Evolutionary conservation across 2,329 filamentous ascomycete species (phyloP).

Genomic region (Epichloe gansuensis): DNA sequence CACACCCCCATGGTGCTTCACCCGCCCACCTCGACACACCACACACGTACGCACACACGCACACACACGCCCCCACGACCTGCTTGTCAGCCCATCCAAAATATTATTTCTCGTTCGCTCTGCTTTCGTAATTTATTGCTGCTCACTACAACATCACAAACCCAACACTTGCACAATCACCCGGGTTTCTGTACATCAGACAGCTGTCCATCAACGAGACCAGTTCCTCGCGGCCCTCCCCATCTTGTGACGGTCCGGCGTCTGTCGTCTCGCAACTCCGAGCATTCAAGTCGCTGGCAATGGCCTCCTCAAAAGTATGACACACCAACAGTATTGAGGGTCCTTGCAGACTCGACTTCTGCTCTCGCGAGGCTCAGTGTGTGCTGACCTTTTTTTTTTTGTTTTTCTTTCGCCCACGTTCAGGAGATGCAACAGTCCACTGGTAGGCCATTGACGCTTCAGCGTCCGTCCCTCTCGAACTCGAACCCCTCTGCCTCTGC

Average conservation of each 20-base stretch:
- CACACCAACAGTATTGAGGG: conserved; percentile 13
- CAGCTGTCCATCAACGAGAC: conserved; percentile 2
- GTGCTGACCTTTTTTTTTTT: conserved; percentile 20
- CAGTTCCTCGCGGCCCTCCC: conserved; percentile 10
- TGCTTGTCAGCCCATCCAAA: conserved; percentile 18
- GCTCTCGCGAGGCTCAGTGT: conserved; percentile 20
- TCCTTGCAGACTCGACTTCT: conserved; percentile 18
- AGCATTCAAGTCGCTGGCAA: conserved; percentile 31
- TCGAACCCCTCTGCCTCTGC: conserved; percentile 46
- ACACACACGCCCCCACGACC: conserved; percentile 6
- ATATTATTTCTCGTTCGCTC: conserved; percentile 28
- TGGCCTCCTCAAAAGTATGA: conserved; percentile 52
- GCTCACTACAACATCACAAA: conserved; percentile 7
- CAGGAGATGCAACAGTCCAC: conserved; percentile 55
- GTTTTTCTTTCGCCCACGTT: conserved; percentile 9
- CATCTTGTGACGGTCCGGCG: conserved; percentile 20
- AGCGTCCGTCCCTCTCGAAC: conserved; percentile 47
- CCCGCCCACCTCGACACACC: neutral
- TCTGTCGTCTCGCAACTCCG: conserved; percentile 21
- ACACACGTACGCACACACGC: conserved; percentile 15
- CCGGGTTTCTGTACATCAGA: conserved; percentile 5
- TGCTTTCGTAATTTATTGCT: conserved; percentile 10
- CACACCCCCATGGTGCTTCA: conserved; percentile 10
- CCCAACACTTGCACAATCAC: conserved; percentile 1
- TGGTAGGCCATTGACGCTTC: conserved; percentile 54